phyloP scores from a whole-genome alignment of 345 rosid species.

The Garcia nutans region DNA sequence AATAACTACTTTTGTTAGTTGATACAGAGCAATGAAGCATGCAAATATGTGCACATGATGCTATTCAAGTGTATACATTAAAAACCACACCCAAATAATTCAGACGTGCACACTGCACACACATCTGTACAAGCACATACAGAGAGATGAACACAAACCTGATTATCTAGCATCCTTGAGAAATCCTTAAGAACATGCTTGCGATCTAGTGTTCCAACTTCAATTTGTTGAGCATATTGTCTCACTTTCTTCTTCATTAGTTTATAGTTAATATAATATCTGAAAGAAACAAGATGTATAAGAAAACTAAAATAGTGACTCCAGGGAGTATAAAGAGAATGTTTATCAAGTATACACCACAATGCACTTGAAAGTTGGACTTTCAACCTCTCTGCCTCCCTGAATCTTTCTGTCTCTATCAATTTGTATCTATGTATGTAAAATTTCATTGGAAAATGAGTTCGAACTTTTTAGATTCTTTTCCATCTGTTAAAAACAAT shows the following conservation, averaged over 20 bases:
- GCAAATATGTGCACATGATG: not conserved
- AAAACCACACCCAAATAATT: not conserved
- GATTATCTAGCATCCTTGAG: constrained; percentile 93
- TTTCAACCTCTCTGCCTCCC: not conserved
- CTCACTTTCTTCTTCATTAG: constrained; percentile 91
- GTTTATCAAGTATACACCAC: not conserved
- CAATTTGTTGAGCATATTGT: constrained; percentile 80
- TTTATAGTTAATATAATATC: constrained; percentile 92
- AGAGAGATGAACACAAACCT: constrained; percentile 32
- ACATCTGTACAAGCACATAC: not conserved
- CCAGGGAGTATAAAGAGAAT: constrained; percentile 3
- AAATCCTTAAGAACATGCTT: constrained; percentile 95
- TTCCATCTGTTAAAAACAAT: not conserved
- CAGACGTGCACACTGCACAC: not conserved
- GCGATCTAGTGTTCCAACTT: constrained; percentile 70
- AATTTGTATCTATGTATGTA: not conserved
- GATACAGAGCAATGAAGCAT: not conserved
- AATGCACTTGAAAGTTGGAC: not conserved
- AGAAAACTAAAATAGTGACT: constrained; percentile 1
- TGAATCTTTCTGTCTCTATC: not conserved
- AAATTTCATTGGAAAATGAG: not conserved
- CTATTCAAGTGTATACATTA: not conserved
- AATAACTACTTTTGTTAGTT: not conserved
- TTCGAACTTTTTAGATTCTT: not conserved
- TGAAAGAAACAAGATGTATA: constrained; percentile 29